Evolutionary conservation across 2,329 filamentous ascomycete genomes (phyloP).

Genomic region (Xylariaceae sp.): DNA sequence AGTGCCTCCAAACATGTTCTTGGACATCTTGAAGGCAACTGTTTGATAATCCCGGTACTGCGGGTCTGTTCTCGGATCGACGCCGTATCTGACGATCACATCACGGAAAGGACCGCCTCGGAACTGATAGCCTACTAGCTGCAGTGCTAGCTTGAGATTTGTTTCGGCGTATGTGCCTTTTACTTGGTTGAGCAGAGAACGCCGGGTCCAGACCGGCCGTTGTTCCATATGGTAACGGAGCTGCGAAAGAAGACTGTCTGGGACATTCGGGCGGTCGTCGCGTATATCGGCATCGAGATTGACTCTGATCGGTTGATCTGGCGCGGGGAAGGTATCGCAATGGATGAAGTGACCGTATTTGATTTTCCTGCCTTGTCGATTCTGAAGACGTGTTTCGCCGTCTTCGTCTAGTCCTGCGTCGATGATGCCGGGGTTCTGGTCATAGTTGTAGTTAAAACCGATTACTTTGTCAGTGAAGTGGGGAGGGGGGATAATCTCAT

Average conservation of each 20-base stretch:
- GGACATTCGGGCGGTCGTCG: constrained; percentile 46
- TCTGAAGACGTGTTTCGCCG: constrained; percentile 51
- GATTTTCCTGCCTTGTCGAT: constrained; percentile 53
- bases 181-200: constrained; percentile 73
- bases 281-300: too few relatives aligned
- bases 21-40: constrained; percentile 74
- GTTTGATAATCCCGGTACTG: constrained; percentile 83
- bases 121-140: constrained; percentile 89
- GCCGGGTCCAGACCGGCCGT: constrained; percentile 82
- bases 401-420: constrained; percentile 53
- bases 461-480: constrained; percentile 70
- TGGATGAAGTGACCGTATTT: constrained; percentile 56
- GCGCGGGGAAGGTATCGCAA: constrained; percentile 58
- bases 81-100: constrained; percentile 75
- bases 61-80: constrained; percentile 77
- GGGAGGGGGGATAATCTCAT: constrained; percentile 75
- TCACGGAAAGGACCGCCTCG: constrained; percentile 89
- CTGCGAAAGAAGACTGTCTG: constrained; percentile 61
- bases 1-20: constrained; percentile 43
- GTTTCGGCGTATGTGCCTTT: constrained; percentile 48
- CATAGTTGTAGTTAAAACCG: constrained; percentile 76
- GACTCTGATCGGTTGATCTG: constrained; percentile 60
- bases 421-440: constrained; percentile 77
- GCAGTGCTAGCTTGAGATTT: constrained; percentile 68
- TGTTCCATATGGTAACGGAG: constrained; percentile 64